A percentile compares a stretch with the other conserved stretches of the same genome.
Conservation (phyloP, 2,329 filamentous ascomycete species). For the Verruconis gallopava region DNA sequence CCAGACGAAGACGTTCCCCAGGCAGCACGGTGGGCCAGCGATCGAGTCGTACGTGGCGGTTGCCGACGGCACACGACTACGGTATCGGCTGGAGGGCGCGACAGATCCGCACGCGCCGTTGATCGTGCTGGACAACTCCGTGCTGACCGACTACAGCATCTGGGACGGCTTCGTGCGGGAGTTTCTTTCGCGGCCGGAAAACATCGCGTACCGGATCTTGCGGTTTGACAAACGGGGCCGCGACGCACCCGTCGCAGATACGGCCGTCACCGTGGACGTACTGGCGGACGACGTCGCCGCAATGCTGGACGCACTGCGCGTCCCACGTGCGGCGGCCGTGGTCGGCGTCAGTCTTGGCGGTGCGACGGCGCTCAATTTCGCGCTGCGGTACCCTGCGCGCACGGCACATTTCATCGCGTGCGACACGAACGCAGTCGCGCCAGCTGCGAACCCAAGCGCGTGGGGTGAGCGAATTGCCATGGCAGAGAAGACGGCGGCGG, state of each 20-base stretch:
- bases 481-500: conserved; percentile 42
- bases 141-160: conserved; percentile 65
- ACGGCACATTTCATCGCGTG: conserved; percentile 55
- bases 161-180: conserved; percentile 61
- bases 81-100: conserved; percentile 65
- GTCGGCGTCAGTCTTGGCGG: conserved; percentile 74
- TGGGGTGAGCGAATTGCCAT: conserved; percentile 67
- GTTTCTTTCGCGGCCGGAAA: conserved; percentile 41
- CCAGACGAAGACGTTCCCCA: conserved; percentile 34
- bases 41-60: conserved; percentile 58
- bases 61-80: conserved; percentile 53
- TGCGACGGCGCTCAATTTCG: conserved; percentile 61
- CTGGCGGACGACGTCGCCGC: conserved; percentile 54
- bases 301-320: conserved; percentile 56
- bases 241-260: conserved; percentile 29
- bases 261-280: conserved; percentile 44
- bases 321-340: conserved; percentile 51
- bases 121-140: conserved; percentile 66
- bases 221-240: conserved; percentile 69
- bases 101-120: conserved; percentile 52
- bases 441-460: conserved; percentile 59
- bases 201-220: conserved; percentile 57
- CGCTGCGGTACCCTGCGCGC: conserved; percentile 49
- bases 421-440: conserved; percentile 65
- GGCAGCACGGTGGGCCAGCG: conserved; percentile 35